A percentile compares a stretch with the other conserved stretches of the same genome.
These are phyloP conservation scores for Exophiala xenobiotica DNA, from an alignment of 2,329 filamentous ascomycete species.

Conservation along the genomic window DNA sequence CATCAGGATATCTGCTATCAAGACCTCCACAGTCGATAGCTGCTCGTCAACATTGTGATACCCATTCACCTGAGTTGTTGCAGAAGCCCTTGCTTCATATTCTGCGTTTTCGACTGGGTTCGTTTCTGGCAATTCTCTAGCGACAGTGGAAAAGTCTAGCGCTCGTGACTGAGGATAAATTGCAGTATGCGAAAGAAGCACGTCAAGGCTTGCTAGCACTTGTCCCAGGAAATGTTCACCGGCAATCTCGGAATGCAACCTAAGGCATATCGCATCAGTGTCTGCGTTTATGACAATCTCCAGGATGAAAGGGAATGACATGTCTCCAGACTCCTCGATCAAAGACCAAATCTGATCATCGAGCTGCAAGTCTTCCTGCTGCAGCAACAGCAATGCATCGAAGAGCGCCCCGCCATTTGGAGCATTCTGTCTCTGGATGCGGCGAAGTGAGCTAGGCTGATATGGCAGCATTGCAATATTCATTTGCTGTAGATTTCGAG, in stretches of 20 bases:
- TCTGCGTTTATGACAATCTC: conserved; percentile 63
- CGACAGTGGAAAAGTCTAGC: conserved; percentile 12
- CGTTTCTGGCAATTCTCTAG: conserved; percentile 6
- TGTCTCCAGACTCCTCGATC: conserved; percentile 52
- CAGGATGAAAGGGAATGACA: conserved; percentile 71
- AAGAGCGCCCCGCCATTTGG: conserved; percentile 61
- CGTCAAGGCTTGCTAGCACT: conserved; percentile 33
- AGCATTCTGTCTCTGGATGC: conserved; percentile 59
- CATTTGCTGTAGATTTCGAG: conserved; percentile 59
- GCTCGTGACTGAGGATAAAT: conserved; percentile 23
- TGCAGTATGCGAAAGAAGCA: conserved; percentile 36
- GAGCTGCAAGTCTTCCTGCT: conserved; percentile 55
- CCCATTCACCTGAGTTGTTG: background rate
- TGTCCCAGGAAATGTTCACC: conserved; percentile 11
- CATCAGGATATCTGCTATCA: conserved; percentile 14
- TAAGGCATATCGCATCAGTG: conserved; percentile 56
- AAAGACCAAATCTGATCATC: conserved; percentile 53
- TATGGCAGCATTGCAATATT: conserved; percentile 64
- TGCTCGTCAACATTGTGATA: background rate
- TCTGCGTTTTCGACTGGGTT: background rate
- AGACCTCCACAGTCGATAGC: conserved; percentile 3
- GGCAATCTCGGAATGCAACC: conserved; percentile 60
- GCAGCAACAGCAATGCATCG: conserved; percentile 76
- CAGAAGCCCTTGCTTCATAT: background rate
- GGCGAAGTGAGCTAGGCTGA: conserved; percentile 73